Evolutionary conservation across 1,284 basidiomycete genomes (phyloP).

Genomic region (Xerocomus amazonicus): DNA sequence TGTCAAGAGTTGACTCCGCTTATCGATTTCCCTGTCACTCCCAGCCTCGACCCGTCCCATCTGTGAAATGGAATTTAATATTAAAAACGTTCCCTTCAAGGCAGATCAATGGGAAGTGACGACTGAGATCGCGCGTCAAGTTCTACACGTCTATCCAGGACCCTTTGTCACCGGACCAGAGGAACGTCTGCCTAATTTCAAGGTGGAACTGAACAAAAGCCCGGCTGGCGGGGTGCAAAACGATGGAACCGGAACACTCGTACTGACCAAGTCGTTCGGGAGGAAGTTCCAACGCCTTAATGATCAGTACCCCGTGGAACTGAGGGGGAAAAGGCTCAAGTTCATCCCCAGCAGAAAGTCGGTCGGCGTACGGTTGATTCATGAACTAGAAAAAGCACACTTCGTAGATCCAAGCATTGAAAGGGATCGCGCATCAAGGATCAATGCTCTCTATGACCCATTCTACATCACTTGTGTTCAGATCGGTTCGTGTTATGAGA

Average conservation of each 20-base stretch:
- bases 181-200: slow-evolving; percentile 51
- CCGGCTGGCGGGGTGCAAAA: slow-evolving; percentile 52
- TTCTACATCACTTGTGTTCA: slow-evolving; percentile 58
- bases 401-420: slow-evolving; percentile 61
- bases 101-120: slow-evolving; percentile 56
- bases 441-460: slow-evolving; percentile 42
- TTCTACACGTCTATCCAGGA: slow-evolving; percentile 50
- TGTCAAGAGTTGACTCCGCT: too few species aligned
- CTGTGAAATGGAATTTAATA: slow-evolving; percentile 47
- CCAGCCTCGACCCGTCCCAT: too few species aligned
- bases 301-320: slow-evolving; percentile 33
- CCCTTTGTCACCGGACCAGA: slow-evolving; percentile 35
- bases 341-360: slow-evolving; percentile 21
- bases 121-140: slow-evolving; percentile 43
- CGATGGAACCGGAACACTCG: slow-evolving; percentile 53
- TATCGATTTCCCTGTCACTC: too few species aligned
- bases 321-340: slow-evolving; percentile 35
- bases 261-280: slow-evolving; percentile 39
- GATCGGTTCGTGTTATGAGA: slow-evolving; percentile 53
- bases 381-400: slow-evolving; percentile 52
- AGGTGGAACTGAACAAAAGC: slow-evolving; percentile 47
- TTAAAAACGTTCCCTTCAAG: slow-evolving; percentile 44
- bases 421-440: slow-evolving; percentile 46
- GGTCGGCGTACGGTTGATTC: slow-evolving; percentile 25
- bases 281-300: slow-evolving; percentile 46